Evolutionary conservation across 2,329 filamentous ascomycete species (phyloP).

Genomic region (Huntiella savannae): DNA sequence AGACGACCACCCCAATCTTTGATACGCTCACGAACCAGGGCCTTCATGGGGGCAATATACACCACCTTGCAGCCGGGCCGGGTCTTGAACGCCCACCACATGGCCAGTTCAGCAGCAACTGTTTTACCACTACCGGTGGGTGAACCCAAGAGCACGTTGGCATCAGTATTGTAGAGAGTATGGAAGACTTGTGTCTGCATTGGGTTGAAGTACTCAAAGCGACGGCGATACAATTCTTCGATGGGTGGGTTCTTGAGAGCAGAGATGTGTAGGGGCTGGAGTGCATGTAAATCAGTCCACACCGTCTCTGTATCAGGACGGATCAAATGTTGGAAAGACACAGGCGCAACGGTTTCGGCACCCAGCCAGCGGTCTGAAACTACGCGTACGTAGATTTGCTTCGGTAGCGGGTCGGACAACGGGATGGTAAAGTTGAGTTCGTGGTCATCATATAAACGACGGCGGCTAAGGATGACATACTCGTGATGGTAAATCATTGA

Average conservation of each 20-base stretch:
- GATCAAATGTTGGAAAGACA: slow-evolving; percentile 96
- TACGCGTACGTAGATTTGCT: slow-evolving; percentile 86
- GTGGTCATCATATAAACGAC: slow-evolving; percentile 86
- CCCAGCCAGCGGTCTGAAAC: slow-evolving; percentile 94
- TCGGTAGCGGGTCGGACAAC: slow-evolving; percentile 75
- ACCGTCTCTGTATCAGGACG: slow-evolving; percentile 93
- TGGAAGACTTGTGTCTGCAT: slow-evolving; percentile 99
- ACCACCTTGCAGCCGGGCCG: slow-evolving; percentile 91
- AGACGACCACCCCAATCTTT: slow-evolving; percentile 82
- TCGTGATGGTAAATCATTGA: slow-evolving; percentile 97
- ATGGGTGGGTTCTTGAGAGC: slow-evolving; percentile 73
- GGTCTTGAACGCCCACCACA: slow-evolving; percentile 99
- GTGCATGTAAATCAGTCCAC: slow-evolving; percentile 80
- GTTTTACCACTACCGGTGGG: slow-evolving; percentile 97
- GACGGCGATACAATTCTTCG: slow-evolving; percentile 71
- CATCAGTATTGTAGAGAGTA: slow-evolving; percentile 76
- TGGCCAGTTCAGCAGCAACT: slow-evolving; percentile 82
- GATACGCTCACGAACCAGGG: slow-evolving; percentile 85
- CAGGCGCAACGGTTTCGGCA: slow-evolving; percentile 82
- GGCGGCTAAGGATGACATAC: slow-evolving; percentile 79
- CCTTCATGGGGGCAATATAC: slow-evolving; percentile 99
- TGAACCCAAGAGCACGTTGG: slow-evolving; percentile 85
- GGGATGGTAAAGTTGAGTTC: slow-evolving; percentile 97
- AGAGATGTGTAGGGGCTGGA: slow-evolving; percentile 74
- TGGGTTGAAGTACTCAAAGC: slow-evolving; percentile 94